Conservation (phyloP, 805 yeast genomes). For the Starmerella gropengiesseri region DNA sequence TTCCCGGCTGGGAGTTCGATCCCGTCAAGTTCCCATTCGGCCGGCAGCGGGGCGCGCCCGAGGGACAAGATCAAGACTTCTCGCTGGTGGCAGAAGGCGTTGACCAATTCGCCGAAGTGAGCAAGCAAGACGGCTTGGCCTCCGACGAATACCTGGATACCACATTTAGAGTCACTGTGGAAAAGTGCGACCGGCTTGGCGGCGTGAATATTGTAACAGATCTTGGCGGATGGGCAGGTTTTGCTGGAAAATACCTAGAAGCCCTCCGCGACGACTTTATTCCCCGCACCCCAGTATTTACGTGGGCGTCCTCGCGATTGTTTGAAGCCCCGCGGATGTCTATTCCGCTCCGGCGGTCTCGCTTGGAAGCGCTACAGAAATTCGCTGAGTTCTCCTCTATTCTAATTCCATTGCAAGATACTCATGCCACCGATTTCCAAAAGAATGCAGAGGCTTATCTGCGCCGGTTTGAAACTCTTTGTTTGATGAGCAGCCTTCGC, state of each 20-base stretch:
- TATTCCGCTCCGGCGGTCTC: conserved; percentile 8
- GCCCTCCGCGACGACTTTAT: conserved; percentile 42
- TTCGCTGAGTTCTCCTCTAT: conserved; percentile 19
- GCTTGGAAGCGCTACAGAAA: conserved; percentile 15
- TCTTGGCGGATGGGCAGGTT: conserved; percentile 74
- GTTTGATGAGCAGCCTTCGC: conserved; percentile 34
- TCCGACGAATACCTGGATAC: conserved; percentile 45
- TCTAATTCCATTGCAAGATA: conserved; percentile 21
- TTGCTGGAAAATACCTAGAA: conserved; percentile 41
- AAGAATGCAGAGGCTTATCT: conserved; percentile 7
- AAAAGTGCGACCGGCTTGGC: conserved; percentile 59
- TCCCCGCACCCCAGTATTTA: conserved; percentile 15
- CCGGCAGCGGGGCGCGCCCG: conserved; percentile 26
- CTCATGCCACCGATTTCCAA: conserved; percentile 1
- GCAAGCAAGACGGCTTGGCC: conserved; percentile 23
- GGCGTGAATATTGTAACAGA: conserved; percentile 67
- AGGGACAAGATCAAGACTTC: conserved; percentile 22
- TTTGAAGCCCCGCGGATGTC: background rate
- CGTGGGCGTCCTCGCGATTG: conserved; percentile 18
- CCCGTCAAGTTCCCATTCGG: conserved; percentile 27
- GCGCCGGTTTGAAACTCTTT: conserved; percentile 37
- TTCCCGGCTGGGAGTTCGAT: conserved; percentile 50
- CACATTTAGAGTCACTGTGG: conserved; percentile 51
- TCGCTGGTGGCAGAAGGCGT: conserved; percentile 40
- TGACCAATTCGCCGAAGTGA: conserved; percentile 41